Evolutionary conservation across 305 asterid genomes (phyloP).

Genomic region (Fraxinus sp.): DNA sequence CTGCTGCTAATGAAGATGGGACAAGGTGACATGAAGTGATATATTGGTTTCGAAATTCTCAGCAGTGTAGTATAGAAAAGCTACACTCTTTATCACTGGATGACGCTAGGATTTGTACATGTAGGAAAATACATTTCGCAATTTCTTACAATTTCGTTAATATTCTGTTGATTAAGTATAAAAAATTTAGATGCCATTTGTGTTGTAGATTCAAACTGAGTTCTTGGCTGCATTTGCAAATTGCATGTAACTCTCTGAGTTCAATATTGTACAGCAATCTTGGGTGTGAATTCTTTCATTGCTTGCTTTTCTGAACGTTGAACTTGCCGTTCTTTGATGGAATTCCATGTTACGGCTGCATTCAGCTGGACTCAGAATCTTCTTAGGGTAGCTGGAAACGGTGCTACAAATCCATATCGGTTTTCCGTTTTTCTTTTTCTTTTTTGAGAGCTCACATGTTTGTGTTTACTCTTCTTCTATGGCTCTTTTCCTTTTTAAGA

Average conservation of each 20-base stretch:
- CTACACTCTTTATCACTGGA: constrained; percentile 1
- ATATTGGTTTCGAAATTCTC: constrained; percentile 22
- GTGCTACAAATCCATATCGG: neutral
- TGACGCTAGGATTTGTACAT: constrained; percentile 39
- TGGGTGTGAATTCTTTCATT: neutral
- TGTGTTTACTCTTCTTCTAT: neutral
- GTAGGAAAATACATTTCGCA: constrained; percentile 28
- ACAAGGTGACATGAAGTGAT: constrained; percentile 39
- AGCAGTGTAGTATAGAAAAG: neutral
- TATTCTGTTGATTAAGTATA: constrained; percentile 5
- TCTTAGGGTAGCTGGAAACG: neutral
- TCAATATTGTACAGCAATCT: neutral
- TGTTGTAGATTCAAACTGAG: neutral
- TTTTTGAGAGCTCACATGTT: neutral
- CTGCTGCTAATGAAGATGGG: constrained; percentile 44
- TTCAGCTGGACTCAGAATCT: neutral
- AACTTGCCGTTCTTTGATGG: neutral
- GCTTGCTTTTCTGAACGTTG: neutral
- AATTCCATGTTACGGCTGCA: neutral
- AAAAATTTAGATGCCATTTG: constrained; percentile 11
- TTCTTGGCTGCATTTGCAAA: neutral
- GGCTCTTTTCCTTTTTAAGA: neutral
- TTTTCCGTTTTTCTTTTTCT: neutral
- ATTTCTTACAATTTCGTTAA: neutral
- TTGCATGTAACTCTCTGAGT: neutral